phyloP scores from a whole-genome alignment of 805 yeast genomes.

The Torulaspora quercuum region DNA sequence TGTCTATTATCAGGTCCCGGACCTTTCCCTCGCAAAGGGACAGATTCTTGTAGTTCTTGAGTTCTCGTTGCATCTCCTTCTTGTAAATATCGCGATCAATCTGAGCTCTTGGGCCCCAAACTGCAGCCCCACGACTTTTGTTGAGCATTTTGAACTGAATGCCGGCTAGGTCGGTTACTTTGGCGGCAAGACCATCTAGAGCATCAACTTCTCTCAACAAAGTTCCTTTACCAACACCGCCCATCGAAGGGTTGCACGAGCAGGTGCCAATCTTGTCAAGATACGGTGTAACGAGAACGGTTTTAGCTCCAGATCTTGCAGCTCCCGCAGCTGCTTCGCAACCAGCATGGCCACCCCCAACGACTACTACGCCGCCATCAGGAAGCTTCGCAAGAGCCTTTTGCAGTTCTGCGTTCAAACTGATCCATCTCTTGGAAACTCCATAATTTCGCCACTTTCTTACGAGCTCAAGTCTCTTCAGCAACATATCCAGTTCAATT shows the following conservation, averaged over 20 bases:
- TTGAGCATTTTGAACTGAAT: conserved; percentile 86
- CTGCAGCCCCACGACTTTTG: conserved; percentile 85
- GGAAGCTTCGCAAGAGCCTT: conserved; percentile 12
- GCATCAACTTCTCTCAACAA: conserved; percentile 92
- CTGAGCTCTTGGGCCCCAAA: conserved; percentile 98
- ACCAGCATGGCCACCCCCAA: conserved; percentile 99
- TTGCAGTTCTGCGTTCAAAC: conserved; percentile 18
- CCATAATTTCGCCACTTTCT: background rate
- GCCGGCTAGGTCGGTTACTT: conserved; percentile 89
- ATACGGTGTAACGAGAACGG: conserved; percentile 67
- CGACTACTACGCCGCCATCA: conserved; percentile 58
- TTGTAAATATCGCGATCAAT: conserved; percentile 82
- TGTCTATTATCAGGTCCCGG: conserved; percentile 71
- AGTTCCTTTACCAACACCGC: conserved; percentile 98
- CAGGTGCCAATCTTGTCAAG: conserved; percentile 81
- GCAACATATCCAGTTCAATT: background rate
- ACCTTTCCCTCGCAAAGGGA: conserved; percentile 65
- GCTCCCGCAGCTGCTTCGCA: conserved; percentile 95
- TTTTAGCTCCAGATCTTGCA: conserved; percentile 70
- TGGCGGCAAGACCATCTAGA: conserved; percentile 83
- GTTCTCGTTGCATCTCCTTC: conserved; percentile 69
- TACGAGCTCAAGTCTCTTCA: background rate
- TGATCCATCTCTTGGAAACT: conserved; percentile 10
- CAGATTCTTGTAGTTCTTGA: conserved; percentile 55
- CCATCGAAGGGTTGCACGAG: conserved; percentile 96